Conservation (phyloP, 345 rosid species). For the Pseudoturritis turrita region DNA sequence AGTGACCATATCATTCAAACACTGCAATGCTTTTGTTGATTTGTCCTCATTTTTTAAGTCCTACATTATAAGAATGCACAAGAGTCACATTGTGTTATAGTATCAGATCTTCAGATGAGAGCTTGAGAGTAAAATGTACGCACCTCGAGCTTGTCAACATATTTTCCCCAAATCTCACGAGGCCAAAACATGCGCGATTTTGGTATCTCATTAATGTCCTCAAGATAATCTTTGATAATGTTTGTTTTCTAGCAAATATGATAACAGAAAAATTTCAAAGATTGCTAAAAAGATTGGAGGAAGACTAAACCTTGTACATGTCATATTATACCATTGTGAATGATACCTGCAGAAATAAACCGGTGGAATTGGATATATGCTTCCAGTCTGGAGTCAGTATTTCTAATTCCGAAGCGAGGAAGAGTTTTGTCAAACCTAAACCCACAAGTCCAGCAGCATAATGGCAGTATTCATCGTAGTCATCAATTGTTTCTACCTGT, state of each 20-base stretch:
- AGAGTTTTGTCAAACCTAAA: slow-evolving; percentile 81
- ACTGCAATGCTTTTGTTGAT: slow-evolving; percentile 72
- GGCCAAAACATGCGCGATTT: slow-evolving; percentile 98
- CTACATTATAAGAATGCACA: slow-evolving; percentile 29
- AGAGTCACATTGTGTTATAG: background rate
- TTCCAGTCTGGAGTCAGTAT: slow-evolving; percentile 50
- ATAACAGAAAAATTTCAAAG: background rate
- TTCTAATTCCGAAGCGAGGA: slow-evolving; percentile 65
- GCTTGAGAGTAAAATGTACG: slow-evolving; percentile 20
- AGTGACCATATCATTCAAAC: slow-evolving; percentile 89
- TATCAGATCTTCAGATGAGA: background rate
- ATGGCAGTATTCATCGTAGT: slow-evolving; percentile 93
- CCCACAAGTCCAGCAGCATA: slow-evolving; percentile 95
- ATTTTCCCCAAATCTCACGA: slow-evolving; percentile 81
- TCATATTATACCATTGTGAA: background rate
- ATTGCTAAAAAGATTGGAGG: background rate
- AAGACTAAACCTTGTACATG: background rate
- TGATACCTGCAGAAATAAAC: slow-evolving; percentile 85
- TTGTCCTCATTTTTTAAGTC: slow-evolving; percentile 78
- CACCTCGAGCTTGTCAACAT: slow-evolving; percentile 87
- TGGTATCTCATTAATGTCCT: slow-evolving; percentile 91
- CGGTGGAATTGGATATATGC: slow-evolving; percentile 70
- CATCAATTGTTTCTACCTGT: slow-evolving; percentile 84
- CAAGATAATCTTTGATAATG: slow-evolving; percentile 84
- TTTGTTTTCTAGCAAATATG: slow-evolving; percentile 60